These are phyloP conservation scores for Carex scoparia DNA, from an alignment of 176 grass and related monocot genomes.

Conservation along the genomic window DNA sequence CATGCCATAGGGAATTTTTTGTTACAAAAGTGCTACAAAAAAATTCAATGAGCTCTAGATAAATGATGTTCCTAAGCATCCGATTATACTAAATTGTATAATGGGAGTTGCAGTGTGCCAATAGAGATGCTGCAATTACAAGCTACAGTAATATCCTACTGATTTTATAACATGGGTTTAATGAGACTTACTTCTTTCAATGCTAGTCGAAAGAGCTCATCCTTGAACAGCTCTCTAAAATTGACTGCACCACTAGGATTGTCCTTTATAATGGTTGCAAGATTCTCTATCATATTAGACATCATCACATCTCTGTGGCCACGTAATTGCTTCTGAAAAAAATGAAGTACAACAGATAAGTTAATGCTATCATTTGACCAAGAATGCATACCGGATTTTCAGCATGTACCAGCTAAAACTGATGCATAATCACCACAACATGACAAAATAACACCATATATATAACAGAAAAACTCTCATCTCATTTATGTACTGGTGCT, in stretches of 20 bases:
- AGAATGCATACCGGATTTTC: not conserved
- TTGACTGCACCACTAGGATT: conserved; percentile 47
- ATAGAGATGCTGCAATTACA: not conserved
- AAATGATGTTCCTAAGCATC: not conserved
- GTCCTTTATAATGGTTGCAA: conserved; percentile 25
- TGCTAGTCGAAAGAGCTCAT: conserved; percentile 57
- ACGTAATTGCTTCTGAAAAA: conserved; percentile 57
- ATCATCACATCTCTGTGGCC: conserved; percentile 52
- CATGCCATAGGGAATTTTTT: not conserved
- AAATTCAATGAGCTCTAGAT: not conserved
- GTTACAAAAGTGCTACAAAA: not conserved
- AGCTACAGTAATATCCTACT: not conserved
- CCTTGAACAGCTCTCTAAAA: conserved; percentile 64
- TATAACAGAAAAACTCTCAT: not conserved
- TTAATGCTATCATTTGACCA: not conserved
- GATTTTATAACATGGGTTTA: not conserved
- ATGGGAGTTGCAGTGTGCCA: not conserved
- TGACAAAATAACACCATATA: not conserved
- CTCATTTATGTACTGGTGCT: not conserved
- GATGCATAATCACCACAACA: not conserved
- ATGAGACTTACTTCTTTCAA: conserved; percentile 51
- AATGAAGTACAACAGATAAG: not conserved
- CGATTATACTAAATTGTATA: not conserved
- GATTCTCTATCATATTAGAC: conserved; percentile 42
- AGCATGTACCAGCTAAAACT: not conserved